phyloP scores from a whole-genome alignment of 2,329 filamentous ascomycete genomes.

The Trichoderma harzianum region DNA sequence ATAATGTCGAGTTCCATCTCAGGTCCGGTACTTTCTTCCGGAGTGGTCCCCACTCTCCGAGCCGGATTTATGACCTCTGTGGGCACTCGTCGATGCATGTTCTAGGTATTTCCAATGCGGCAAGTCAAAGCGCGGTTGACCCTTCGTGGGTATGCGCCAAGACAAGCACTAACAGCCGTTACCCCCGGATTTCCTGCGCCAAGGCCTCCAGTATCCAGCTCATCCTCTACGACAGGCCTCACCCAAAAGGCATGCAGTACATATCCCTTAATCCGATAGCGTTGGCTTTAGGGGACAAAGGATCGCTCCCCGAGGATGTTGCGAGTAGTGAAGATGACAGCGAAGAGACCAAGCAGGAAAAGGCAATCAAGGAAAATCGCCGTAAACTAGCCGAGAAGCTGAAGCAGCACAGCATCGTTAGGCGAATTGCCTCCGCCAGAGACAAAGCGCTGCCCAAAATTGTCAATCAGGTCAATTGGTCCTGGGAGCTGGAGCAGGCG shows the following conservation, averaged over 20 bases:
- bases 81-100: conserved; percentile 81
- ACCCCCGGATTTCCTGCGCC: conserved; percentile 73
- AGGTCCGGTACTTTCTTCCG: conserved; percentile 79
- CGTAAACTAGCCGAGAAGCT: conserved; percentile 77
- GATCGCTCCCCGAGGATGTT: conserved; percentile 36
- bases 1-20: conserved; percentile 83
- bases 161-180: conserved; percentile 46
- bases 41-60: conserved; percentile 74
- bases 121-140: conserved; percentile 50
- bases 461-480: conserved; percentile 93
- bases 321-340: conserved; percentile 48
- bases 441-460: conserved; percentile 78
- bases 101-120: conserved; percentile 74
- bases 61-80: conserved; percentile 79
- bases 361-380: conserved; percentile 55
- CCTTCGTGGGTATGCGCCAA: conserved; percentile 66
- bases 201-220: conserved; percentile 75
- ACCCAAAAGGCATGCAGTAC: conserved; percentile 90
- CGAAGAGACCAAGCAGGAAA: conserved; percentile 66
- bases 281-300: conserved; percentile 76
- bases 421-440: conserved; percentile 72
- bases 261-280: conserved; percentile 88
- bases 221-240: conserved; percentile 82
- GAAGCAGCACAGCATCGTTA: conserved; percentile 79
- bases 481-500: conserved; percentile 80